These are phyloP conservation scores for Stellera chamaejasme DNA, from an alignment of 345 rosid species.

Conservation along the genomic window DNA sequence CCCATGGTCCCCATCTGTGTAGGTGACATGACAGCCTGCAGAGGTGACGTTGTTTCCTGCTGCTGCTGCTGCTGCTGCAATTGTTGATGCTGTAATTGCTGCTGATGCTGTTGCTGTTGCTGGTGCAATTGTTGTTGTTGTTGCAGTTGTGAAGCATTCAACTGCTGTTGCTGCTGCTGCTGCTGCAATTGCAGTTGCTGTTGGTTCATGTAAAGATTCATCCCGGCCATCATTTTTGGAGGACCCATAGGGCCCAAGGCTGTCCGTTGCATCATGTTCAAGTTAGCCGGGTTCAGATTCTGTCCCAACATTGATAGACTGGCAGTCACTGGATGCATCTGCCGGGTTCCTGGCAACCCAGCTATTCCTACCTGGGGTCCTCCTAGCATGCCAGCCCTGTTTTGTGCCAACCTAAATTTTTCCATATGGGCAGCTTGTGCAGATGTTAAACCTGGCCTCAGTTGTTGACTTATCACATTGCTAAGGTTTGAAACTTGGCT, in stretches of 20 bases:
- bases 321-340: constrained; percentile 53
- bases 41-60: constrained; percentile 50
- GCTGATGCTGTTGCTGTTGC: constrained; percentile 30
- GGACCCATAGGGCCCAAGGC: constrained; percentile 82
- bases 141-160: neutral
- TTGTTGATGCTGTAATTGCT: constrained; percentile 28
- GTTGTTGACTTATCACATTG: constrained; percentile 50
- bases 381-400: constrained; percentile 34
- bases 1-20: constrained; percentile 36
- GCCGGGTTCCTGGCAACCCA: constrained; percentile 61
- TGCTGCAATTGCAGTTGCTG: constrained; percentile 34
- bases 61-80: constrained; percentile 18
- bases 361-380: constrained; percentile 53
- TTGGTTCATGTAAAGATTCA: constrained; percentile 56
- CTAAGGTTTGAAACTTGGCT: constrained; percentile 20
- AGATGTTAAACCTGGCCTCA: constrained; percentile 38
- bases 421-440: constrained; percentile 25
- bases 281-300: constrained; percentile 49
- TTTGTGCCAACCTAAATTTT: constrained; percentile 24
- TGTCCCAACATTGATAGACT: constrained; percentile 56
- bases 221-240: constrained; percentile 64
- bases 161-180: constrained; percentile 17
- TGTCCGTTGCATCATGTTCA: constrained; percentile 48
- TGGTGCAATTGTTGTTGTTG: constrained; percentile 18
- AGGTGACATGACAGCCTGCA: constrained; percentile 77